Conservation (phyloP, 805 yeast species). For the Suhomyces xylopsoci region DNA sequence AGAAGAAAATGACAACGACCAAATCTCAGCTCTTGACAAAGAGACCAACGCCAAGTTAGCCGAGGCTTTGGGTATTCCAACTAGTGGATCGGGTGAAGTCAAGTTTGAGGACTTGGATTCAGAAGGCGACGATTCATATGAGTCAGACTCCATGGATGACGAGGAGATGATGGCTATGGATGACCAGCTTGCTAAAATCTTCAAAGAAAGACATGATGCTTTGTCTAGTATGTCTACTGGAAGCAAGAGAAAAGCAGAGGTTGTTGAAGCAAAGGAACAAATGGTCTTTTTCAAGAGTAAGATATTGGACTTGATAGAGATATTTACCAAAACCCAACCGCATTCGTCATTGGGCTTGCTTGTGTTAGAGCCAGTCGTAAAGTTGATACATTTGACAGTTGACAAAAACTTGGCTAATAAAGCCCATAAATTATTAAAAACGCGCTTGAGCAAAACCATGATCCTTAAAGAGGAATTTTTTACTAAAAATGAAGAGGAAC, state of each 20-base stretch:
- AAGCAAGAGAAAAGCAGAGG: constrained; percentile 67
- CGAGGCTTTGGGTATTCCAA: constrained; percentile 65
- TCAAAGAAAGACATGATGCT: constrained; percentile 76
- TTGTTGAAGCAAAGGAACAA: constrained; percentile 73
- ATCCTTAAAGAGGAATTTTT: constrained; percentile 20
- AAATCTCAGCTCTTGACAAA: constrained; percentile 24
- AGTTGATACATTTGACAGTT: constrained; percentile 61
- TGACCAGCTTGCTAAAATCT: constrained; percentile 75
- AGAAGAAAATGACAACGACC: constrained; percentile 14
- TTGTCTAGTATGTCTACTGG: constrained; percentile 51
- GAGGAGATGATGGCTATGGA: constrained; percentile 96
- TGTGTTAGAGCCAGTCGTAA: constrained; percentile 54
- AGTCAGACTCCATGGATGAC: constrained; percentile 79
- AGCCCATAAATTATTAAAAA: constrained; percentile 68
- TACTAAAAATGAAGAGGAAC: constrained; percentile 13
- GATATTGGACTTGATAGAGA: constrained; percentile 72
- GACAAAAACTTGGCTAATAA: constrained; percentile 71
- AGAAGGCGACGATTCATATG: constrained; percentile 52
- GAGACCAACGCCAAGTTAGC: constrained; percentile 64
- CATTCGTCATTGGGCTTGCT: constrained; percentile 38
- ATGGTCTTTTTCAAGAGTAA: constrained; percentile 77
- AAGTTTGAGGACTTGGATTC: constrained; percentile 39
- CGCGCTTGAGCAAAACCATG: constrained; percentile 52
- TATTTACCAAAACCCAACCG: constrained; percentile 49
- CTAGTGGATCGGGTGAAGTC: constrained; percentile 41